Evolutionary conservation across 257 asterid species (phyloP), one percentile per base, ranked within the genome.

Genomic region (Primulina huaijiensis): DNA sequence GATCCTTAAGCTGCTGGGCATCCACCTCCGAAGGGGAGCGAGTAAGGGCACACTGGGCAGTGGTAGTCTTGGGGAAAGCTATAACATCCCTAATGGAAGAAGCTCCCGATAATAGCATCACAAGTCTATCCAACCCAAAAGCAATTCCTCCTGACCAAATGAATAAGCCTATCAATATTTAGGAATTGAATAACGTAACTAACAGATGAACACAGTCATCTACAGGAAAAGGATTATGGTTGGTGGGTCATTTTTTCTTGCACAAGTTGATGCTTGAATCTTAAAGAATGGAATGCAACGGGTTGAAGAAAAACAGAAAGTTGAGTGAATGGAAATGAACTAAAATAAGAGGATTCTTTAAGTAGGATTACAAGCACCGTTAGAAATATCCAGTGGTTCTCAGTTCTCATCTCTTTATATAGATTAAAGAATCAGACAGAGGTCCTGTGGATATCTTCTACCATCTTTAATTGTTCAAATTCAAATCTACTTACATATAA

Each of bases 51-150:
- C 99, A 94, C 30, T 87, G 96, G 19, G 95, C 98, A 17, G 97
- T 81, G 0, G 95, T 85, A n/a, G 98, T 94, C 85, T 94, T 91
- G 0, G 98, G 99, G 72, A 94, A 94, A 43, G 97, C 99, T 33
- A 94, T 94, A 10, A 94, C 97, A 64, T 94, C 99, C 81, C 96
- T 84, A 21, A 94, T 94, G 40, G 99, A 91, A 67, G 69, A 78
- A 37, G 95, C 82, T 62, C 89, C 91, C 1, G 97, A 85, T 82
- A 94, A 79, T 23, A 94, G 86, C 99, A 91, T 94, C 68, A 80
- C 91, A 75, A 91, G 77, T 82, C 97, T 80, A 78, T 94, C 97
- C 75, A 94, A 65, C 65, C 97, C 99, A 9, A 68, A 91, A 23
- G 99, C 99, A 64, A 94, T 94, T 68, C 99, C 99, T 55, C 98